Evolutionary conservation across 1,284 basidiomycete species (phyloP), one percentile per base, ranked within the genome.

Genomic region (Ustilago crameri): DNA sequence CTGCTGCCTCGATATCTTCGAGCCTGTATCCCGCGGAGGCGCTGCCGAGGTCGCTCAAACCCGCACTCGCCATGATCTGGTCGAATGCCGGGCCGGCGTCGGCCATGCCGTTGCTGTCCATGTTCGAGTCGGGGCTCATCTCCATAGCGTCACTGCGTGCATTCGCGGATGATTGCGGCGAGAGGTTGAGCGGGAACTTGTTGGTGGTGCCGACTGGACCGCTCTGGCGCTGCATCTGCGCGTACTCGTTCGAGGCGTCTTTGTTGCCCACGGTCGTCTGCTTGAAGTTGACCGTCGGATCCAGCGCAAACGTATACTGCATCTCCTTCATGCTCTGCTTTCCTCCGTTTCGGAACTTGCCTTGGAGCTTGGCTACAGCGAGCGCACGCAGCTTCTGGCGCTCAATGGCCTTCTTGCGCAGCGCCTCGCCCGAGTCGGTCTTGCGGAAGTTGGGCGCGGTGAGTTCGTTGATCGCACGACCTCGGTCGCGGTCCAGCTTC

Each of bases 1-100:
- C 74, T 3, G 71, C 72, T 3, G 66, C 71, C 37, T 76, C 71
- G 42, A 76, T 74, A 26, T 74, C 71, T 24, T 74, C 71, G 20
- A 76, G 10, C 40, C 59, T 60, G 57, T 64, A 70, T 22, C 64
- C 68, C 14, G 37, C 71, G 5, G 55, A 41, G 1, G 48, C 20
- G 27, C 24, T 59, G 38, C 42, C 35, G 23, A 57, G 18, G 20
- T 52, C 55, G 7, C 49, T 34, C 10, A 65, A 14, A 7, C 66
- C 64, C 22, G 60, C 64, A 41, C 53, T 56, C 27, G 58, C 50
- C 69, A 57, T 56, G 53, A 68, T 68, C 47, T 66, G 59, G 32
- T 68, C 58, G 38, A 68, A 68, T 2, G 54, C 51, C 5, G 59
- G 50, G 10, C 42, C 44, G 2, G 51, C 24, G 20, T 68, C 65